phyloP scores from a whole-genome alignment of 768 basidiomycete species.

The Amyloporia xantha region DNA sequence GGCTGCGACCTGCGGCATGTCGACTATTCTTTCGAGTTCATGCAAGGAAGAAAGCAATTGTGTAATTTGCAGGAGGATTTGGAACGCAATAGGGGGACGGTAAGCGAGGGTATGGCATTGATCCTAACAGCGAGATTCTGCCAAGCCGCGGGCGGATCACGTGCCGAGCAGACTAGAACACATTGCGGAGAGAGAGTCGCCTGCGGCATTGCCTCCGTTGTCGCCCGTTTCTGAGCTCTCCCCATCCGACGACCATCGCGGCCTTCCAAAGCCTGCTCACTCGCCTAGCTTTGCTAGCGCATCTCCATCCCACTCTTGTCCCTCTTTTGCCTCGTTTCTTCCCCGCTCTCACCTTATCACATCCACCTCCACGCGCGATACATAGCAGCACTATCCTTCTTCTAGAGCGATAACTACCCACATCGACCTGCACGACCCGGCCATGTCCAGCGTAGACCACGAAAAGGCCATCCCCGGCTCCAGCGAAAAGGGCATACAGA shows the following conservation, averaged over 20 bases:
- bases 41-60: no score
- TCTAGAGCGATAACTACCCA: neutral
- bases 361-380: neutral
- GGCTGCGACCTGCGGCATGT: no score
- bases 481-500: conserved; percentile 1
- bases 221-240: neutral
- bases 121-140: no score
- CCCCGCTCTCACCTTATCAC: neutral
- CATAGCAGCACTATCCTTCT: neutral
- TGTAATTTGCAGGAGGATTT: no score
- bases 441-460: conserved; percentile 5
- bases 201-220: neutral
- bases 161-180: no score
- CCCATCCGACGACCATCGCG: neutral
- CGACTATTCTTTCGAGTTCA: no score
- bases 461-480: neutral
- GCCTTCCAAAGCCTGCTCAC: neutral
- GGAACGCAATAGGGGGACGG: no score
- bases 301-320: conserved; percentile 1
- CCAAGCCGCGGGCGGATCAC: no score
- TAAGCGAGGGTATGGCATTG: no score
- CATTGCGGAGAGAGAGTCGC: no score
- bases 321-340: neutral
- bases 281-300: neutral
- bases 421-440: neutral